Evolutionary conservation across 2,329 filamentous ascomycete genomes (phyloP).

Genomic region (Cytospora chrysosperma): DNA sequence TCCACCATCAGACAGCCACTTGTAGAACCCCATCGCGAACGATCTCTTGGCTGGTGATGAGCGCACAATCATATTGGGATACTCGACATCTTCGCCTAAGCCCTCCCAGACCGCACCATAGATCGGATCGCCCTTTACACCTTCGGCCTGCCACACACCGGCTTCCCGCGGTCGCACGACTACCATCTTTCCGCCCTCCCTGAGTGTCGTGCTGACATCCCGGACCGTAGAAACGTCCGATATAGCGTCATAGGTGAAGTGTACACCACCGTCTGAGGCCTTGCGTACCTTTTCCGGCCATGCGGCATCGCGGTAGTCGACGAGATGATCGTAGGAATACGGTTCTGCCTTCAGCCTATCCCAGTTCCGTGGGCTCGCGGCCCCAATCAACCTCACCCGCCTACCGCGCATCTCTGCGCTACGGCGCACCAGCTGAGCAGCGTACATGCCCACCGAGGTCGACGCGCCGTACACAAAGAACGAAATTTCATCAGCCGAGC

Average conservation of each 20-base stretch:
- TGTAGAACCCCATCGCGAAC: constrained; percentile 38
- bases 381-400: constrained; percentile 31
- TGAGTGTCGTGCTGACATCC: constrained; percentile 31
- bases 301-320: constrained; percentile 37
- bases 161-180: constrained; percentile 34
- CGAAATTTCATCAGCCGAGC: constrained; percentile 1
- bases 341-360: constrained; percentile 32
- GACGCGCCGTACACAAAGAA: constrained; percentile 37
- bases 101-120: constrained; percentile 45
- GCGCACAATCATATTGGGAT: constrained; percentile 33
- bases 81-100: constrained; percentile 40
- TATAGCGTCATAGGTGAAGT: constrained; percentile 41
- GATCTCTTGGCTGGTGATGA: constrained; percentile 29
- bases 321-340: constrained; percentile 39
- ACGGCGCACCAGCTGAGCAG: constrained; percentile 32
- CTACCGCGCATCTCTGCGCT: constrained; percentile 15
- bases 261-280: constrained; percentile 32
- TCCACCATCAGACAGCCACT: constrained; percentile 32
- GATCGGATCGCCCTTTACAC: constrained; percentile 33
- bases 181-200: constrained; percentile 29
- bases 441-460: constrained; percentile 36
- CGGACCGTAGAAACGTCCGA: constrained; percentile 40
- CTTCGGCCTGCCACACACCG: constrained; percentile 31
- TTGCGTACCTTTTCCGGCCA: constrained; percentile 36
- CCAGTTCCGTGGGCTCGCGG: constrained; percentile 31